These are phyloP conservation scores for Hanseniaspora taiwanica DNA, from an alignment of 805 yeast genomes.

Conservation along the genomic window DNA sequence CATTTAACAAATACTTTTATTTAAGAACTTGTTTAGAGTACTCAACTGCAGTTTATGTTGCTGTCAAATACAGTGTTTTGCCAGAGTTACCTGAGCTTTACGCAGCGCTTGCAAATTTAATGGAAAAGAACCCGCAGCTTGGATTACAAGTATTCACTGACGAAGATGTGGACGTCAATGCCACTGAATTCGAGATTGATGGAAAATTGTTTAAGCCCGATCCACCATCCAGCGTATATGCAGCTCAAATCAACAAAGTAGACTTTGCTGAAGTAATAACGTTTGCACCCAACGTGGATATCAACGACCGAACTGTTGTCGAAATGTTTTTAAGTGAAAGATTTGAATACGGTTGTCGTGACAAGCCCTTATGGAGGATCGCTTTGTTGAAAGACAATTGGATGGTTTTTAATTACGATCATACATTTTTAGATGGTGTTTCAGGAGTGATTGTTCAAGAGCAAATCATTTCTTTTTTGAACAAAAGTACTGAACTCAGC, in stretches of 20 bases:
- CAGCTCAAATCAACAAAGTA: not conserved
- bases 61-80: not conserved
- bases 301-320: not conserved
- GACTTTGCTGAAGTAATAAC: not conserved
- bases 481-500: not conserved
- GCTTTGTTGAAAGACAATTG: constrained; percentile 2
- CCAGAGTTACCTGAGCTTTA: not conserved
- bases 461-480: not conserved
- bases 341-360: not conserved
- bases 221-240: not conserved
- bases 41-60: not conserved
- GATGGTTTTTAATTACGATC: constrained; percentile 5
- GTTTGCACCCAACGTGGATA: not conserved
- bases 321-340: not conserved
- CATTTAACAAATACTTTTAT: not conserved
- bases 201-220: not conserved
- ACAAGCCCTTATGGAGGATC: constrained; percentile 4
- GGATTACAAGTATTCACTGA: constrained; percentile 1
- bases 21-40: not conserved
- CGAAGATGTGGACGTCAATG: not conserved
- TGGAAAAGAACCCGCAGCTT: not conserved
- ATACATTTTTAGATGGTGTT: constrained; percentile 5
- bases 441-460: constrained; percentile 2
- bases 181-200: too few species aligned
- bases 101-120: not conserved